phyloP scores from a whole-genome alignment of 2,329 filamentous ascomycete species.

The Herpotrichia juniperi region DNA sequence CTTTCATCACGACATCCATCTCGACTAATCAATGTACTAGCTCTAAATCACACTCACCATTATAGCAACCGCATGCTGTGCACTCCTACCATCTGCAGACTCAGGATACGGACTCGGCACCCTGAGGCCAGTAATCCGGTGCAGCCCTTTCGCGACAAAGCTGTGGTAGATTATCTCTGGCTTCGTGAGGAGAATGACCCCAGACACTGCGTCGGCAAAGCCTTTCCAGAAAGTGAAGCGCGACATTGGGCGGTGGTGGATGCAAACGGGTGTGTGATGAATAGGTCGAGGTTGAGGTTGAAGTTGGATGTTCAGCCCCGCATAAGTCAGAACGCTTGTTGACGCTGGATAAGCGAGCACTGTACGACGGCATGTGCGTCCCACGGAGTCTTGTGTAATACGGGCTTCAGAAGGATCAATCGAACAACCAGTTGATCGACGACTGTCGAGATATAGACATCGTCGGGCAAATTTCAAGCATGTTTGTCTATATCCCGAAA shows the following conservation, averaged over 20 bases:
- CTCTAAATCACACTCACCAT: constrained; percentile 12
- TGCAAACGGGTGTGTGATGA: background rate
- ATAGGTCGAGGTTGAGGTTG: background rate
- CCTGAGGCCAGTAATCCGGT: constrained; percentile 10
- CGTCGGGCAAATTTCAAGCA: too few species aligned
- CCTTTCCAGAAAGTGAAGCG: constrained; percentile 22
- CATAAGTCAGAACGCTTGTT: too few species aligned
- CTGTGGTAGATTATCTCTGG: constrained; percentile 26
- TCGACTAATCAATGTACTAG: background rate
- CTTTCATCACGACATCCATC: background rate
- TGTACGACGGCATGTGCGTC: too few species aligned
- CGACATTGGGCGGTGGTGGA: constrained; percentile 12
- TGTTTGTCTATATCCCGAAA: too few species aligned
- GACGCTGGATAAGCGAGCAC: too few species aligned
- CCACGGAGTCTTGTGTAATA: too few species aligned
- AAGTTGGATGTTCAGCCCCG: background rate
- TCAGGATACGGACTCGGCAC: constrained; percentile 20
- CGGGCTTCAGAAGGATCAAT: too few species aligned
- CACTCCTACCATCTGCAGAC: constrained; percentile 7
- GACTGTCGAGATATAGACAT: too few species aligned
- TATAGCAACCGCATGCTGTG: constrained; percentile 23
- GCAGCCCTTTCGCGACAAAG: constrained; percentile 10
- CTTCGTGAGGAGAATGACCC: constrained; percentile 18
- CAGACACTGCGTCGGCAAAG: constrained; percentile 18
- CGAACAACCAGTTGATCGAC: too few species aligned